Evolutionary conservation across 176 grass and related monocot genomes (phyloP).

Genomic region (Sorghum bicolor): DNA sequence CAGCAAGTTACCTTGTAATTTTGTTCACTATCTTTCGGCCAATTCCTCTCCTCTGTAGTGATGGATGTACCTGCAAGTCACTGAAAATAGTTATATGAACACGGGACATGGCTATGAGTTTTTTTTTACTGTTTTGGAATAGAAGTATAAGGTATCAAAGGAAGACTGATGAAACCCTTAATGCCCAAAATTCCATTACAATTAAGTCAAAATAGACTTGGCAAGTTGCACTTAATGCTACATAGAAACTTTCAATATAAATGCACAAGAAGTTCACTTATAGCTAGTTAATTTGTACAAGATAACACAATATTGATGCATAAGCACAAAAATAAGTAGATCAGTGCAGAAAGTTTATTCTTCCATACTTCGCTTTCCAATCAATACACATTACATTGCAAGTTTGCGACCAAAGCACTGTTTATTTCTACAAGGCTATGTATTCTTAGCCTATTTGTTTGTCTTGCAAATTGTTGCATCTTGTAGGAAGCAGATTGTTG

Average conservation of each 20-base stretch:
- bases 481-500: background rate
- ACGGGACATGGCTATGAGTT: background rate
- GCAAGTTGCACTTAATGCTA: background rate
- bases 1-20: conserved; percentile 59
- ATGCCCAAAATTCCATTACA: background rate
- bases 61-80: conserved; percentile 83
- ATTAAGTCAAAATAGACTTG: background rate
- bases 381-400: background rate
- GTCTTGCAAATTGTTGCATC: background rate
- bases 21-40: conserved; percentile 76
- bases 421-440: background rate
- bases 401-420: background rate
- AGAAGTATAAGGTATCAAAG: background rate
- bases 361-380: background rate
- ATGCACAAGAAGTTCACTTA: background rate
- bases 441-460: background rate
- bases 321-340: background rate
- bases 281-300: conserved; percentile 6
- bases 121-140: background rate
- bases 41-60: conserved; percentile 73
- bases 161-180: background rate
- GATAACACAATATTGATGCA: background rate
- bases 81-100: conserved; percentile 58
- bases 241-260: background rate
- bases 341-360: background rate